Evolutionary conservation across 2,329 filamentous ascomycete species (phyloP).

Genomic region (Aschersonia sp.): DNA sequence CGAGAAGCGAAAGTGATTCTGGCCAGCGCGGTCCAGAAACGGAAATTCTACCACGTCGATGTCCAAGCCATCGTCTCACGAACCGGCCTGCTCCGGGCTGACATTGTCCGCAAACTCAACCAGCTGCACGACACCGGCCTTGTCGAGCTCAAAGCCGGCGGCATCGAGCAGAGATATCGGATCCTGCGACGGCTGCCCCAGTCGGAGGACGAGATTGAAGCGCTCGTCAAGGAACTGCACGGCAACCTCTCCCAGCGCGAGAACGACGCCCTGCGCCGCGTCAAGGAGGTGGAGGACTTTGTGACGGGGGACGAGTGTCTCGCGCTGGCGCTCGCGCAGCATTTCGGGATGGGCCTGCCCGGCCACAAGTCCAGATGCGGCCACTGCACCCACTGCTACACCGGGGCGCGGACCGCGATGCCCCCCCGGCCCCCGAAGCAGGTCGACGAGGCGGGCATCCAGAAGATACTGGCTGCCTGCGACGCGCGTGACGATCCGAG

Average conservation of each 20-base stretch:
- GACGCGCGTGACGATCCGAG: conserved; percentile 39
- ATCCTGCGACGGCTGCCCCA: conserved; percentile 31
- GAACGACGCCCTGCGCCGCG: conserved; percentile 29
- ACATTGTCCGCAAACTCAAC: conserved; percentile 40
- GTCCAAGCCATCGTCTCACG: not conserved
- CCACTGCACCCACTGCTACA: not conserved
- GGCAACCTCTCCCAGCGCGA: conserved; percentile 6
- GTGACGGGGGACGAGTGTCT: conserved; percentile 38
- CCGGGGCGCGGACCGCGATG: conserved; percentile 19
- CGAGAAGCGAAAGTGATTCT: conserved; percentile 29
- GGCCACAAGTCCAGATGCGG: not conserved
- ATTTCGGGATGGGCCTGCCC: conserved; percentile 36
- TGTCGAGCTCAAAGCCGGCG: conserved; percentile 35
- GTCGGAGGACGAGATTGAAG: conserved; percentile 23
- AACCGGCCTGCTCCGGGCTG: conserved; percentile 21
- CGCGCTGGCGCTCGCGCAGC: conserved; percentile 32
- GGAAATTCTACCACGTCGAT: not conserved
- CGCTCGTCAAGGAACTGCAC: conserved; percentile 32
- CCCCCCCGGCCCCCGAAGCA: conserved; percentile 21
- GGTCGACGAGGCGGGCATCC: conserved; percentile 18
- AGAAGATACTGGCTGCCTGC: conserved; percentile 19
- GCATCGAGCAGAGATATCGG: conserved; percentile 39
- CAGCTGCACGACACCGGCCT: conserved; percentile 32
- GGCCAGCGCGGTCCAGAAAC: conserved; percentile 18
- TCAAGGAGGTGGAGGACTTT: conserved; percentile 34